Base-by-base conservation (phyloP, 2,329 filamentous ascomycete species). In the Pyrenophora graminea region DNA sequence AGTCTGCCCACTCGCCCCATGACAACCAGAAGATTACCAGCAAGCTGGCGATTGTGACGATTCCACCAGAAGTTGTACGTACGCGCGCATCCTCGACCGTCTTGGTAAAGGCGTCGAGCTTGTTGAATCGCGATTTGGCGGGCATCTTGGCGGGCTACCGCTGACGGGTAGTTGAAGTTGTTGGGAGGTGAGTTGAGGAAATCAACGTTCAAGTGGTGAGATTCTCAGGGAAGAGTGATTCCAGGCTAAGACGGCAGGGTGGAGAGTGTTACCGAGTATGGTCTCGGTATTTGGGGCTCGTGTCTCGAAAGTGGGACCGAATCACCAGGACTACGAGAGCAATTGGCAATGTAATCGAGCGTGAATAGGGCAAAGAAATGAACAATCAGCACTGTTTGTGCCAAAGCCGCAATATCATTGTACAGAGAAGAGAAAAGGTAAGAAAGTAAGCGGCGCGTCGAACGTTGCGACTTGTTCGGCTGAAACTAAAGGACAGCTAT, bases 51-150 rank as follows among this genome's bases (percentile, higher is more conserved):
- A 99, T 91, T 48, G 94, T 99, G 67, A 99, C 91, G 64, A 99
- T 85, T 62, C 94, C 94, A 61, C 94, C 94, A 2, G 91, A 96
- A 6, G 92, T 97, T 27, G 94, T 99, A 67, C 95, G 89, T 72
- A 99, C 86, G 66, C 94, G 86, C 62, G 95, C 94, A 85, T 99
- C 94, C 75, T 99, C 94, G 64, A 99, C 94, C 10, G 94, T 99
- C 79, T 99, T 99, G 44, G 93, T 96, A 74, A 99, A 99, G 82
- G 94, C 94, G 77, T 99, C 94, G 59, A 99, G 90, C 84, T 88
- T 88, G 53, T 90, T 96, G 73, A 99, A 97, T 75, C 94, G 87
- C 64, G 91, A 96, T 80, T 96, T 96, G 69, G 87, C 79, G 61
- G 92, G 81, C 94, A 97, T 97, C 45, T 66, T 54, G 54, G 48